phyloP scores from a whole-genome alignment of 768 basidiomycete genomes.

The Russula sp. region DNA sequence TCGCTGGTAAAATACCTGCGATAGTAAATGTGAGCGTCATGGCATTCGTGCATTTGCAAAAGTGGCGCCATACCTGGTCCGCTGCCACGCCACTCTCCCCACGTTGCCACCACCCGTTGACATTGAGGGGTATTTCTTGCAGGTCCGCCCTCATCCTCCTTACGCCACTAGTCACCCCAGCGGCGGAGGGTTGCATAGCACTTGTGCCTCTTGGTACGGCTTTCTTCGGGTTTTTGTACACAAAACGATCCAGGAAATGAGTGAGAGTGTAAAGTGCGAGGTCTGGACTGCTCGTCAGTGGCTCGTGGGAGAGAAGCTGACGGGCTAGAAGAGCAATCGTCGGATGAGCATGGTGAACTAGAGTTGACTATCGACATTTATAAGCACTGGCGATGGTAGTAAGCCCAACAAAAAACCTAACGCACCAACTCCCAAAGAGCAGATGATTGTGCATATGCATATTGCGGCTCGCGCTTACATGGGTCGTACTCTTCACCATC shows the following conservation, averaged over 20 bases:
- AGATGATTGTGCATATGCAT: conserved; percentile 67
- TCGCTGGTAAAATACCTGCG: conserved; percentile 82
- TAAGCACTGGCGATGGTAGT: background rate
- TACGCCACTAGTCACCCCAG: conserved; percentile 54
- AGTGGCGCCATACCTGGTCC: conserved; percentile 57
- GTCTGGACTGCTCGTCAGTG: conserved; percentile 77
- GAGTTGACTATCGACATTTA: conserved; percentile 49
- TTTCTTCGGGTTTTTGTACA: conserved; percentile 94
- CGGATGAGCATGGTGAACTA: conserved; percentile 86
- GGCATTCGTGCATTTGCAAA: background rate
- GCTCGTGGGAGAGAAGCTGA: conserved; percentile 66
- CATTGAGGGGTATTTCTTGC: conserved; percentile 52
- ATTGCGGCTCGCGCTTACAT: conserved; percentile 84
- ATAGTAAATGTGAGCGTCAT: background rate
- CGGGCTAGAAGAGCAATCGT: conserved; percentile 79
- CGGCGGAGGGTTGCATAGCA: conserved; percentile 92
- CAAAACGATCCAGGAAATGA: conserved; percentile 94
- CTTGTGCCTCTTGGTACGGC: conserved; percentile 62
- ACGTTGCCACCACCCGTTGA: conserved; percentile 64
- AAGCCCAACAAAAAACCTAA: conserved; percentile 4
- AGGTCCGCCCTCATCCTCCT: conserved; percentile 63
- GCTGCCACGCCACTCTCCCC: conserved; percentile 68
- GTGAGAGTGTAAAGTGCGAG: conserved; percentile 89
- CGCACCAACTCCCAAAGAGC: conserved; percentile 89
- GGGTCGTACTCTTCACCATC: conserved; percentile 59